Evolutionary conservation across 371 early-diverging fungal species (phyloP), one percentile per base, ranked within the genome.

Genomic region (Sporodiniella umbellata): DNA sequence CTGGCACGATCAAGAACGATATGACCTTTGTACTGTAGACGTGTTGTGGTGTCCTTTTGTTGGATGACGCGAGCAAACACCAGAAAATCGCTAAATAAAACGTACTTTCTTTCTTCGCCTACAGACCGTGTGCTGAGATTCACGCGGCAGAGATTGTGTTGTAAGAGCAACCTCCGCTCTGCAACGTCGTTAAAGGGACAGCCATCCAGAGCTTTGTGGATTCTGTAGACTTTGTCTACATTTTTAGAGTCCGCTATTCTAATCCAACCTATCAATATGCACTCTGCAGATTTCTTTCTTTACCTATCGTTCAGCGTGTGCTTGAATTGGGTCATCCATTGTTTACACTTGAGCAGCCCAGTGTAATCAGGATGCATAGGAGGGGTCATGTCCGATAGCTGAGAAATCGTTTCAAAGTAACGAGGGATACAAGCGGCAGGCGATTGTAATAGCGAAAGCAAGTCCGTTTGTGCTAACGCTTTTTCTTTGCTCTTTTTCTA

Each of bases 221-320:
- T 62, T 61, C 60, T 70, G 1, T 65, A 48, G 0, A 73, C 74
- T 51, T 73, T 65, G 37, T 67, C 66, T n/a, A 70, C 70, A 33
- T 70, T 73, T 52, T 67, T 58, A 8, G 64, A 64, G 61, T 70
- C 70, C n/a, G n/a, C n/a, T n/a, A n/a, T n/a, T n/a, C n/a, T n/a
- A n/a, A 31, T 54, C 33, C n/a, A 70, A 50, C 44, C 70, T 70
- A 38, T 17, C 5, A 40, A 38, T 26, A 45, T 26, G 22, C 23
- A 33, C 17, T 31, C 15, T 4, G 31, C 37, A 17, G 44, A 35
- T 28, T 14, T 33, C n/a, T 38, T 25, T 25, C 22, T 50, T 56
- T 70, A 70, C 74, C 62, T 72, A 33, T 59, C 48, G 17, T 59
- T 45, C 15, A 72, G 57, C 8, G 58, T 48, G 8, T 50, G 47